Conservation (phyloP, 2,329 filamentous ascomycete genomes). For the Bipolaris victoriae region DNA sequence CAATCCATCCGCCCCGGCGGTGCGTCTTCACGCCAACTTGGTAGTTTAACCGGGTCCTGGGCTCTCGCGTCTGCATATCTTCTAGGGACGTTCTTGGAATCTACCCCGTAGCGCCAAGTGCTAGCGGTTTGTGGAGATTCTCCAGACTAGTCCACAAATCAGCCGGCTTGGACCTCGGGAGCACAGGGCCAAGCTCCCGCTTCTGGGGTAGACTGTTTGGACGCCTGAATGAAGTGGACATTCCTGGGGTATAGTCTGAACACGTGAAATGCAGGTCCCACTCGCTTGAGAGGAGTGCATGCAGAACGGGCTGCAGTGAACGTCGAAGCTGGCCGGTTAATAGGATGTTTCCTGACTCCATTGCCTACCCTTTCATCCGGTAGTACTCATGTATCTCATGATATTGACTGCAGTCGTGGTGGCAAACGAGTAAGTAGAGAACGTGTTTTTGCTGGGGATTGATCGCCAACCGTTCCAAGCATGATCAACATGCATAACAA, state of each 20-base stretch:
- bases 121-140: constrained; percentile 15
- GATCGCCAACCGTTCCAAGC: neutral
- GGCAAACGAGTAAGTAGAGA: neutral
- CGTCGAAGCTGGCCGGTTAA: constrained; percentile 8
- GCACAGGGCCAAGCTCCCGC: constrained; percentile 10
- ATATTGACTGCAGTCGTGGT: neutral
- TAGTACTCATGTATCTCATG: neutral
- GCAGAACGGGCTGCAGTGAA: neutral
- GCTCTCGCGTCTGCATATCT: constrained; percentile 14
- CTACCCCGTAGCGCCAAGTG: constrained; percentile 8
- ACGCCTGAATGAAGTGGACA: constrained; percentile 17
- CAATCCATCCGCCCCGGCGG: constrained; percentile 19
- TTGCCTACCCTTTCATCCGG: neutral
- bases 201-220: constrained; percentile 19
- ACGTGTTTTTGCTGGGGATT: constrained; percentile 18
- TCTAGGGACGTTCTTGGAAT: constrained; percentile 4
- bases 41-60: constrained; percentile 28
- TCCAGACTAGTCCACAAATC: constrained; percentile 28
- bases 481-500: constrained; percentile 18
- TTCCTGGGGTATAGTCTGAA: constrained; percentile 16
- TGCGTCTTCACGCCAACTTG: constrained; percentile 7
- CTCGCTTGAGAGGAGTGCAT: constrained; percentile 4
- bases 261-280: constrained; percentile 28
- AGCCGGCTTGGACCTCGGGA: constrained; percentile 33
- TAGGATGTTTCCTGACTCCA: neutral